Evolutionary conservation across 2,329 filamentous ascomycete species (phyloP), one percentile per base, ranked within the genome.

Genomic region (Penicillium sp.): DNA sequence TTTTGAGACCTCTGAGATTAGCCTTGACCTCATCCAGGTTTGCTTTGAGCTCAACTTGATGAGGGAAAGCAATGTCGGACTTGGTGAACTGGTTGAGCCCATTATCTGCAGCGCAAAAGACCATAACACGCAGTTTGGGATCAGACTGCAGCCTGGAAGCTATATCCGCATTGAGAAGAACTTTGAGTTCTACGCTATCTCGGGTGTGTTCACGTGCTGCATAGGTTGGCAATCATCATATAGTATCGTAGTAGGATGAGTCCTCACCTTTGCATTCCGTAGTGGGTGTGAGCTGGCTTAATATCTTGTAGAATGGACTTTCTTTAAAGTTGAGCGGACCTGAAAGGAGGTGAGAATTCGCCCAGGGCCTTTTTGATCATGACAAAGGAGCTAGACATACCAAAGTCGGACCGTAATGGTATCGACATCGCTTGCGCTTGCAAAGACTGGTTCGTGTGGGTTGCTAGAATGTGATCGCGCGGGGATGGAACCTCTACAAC

Each of bases 1-100:
- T 97, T 79, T 99, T 99, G 64, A 99, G 79, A 5, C 95, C 95
- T 68, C 95, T 91, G 68, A 96, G 84, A 75, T 98, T 99, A n/a
- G 91, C 90, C 76, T 94, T 95, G 68, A 97, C 85, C 61, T 97
- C 92, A 38, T 90, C 90, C 9, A 88, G 85, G 70, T 99, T 99
- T 60, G 97, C 87, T 74, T 93, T 94, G 61, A 99, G 85, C 75
- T 99, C 95, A 35, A 95, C 91, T 78, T 97, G 93, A 69, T 94
- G 88, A 1, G 95, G 95, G 67, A 99, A 99, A 0, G 91, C 82
- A 58, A 99, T 88, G 64, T 98, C 92, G 55, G 80, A 80, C 41
- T 81, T 78, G 19, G 77, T 75, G 65, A 91, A 91, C 3, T 81
- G 76, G 17, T 85, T 86, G 15, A 84, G 78, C 17, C 83, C 83